Conservation (phyloP, 2,329 filamentous ascomycete species). For the Microsporum canis region DNA sequence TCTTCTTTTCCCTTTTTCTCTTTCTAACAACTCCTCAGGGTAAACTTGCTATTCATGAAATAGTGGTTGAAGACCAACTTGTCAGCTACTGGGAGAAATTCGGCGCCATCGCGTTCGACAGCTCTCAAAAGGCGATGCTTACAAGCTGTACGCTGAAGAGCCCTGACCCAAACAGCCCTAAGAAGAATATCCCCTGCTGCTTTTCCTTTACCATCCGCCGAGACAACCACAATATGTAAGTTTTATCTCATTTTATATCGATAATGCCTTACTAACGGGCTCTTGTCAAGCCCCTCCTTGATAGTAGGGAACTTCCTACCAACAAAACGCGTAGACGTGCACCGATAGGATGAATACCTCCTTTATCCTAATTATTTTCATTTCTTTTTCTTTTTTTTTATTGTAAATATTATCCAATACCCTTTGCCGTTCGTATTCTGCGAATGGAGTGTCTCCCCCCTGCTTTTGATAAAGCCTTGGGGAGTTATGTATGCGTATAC, state of each 20-base stretch:
- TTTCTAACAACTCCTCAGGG: constrained; percentile 48
- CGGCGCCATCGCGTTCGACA: constrained; percentile 91
- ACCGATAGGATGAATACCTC: neutral
- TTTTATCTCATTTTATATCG: neutral
- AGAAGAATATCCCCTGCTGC: constrained; percentile 75
- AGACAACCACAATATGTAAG: constrained; percentile 93
- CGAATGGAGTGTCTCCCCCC: neutral
- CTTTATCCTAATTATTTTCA: neutral
- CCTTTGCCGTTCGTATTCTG: neutral
- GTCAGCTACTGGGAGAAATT: constrained; percentile 99
- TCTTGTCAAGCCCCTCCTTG: constrained; percentile 59
- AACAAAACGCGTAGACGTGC: constrained; percentile 51
- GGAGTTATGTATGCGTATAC: constrained; percentile 1
- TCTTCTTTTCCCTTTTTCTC: constrained; percentile 2
- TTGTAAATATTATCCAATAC: neutral
- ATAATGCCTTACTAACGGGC: neutral
- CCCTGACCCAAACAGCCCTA: constrained; percentile 56
- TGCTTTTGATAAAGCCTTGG: neutral
- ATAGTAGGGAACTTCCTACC: constrained; percentile 97
- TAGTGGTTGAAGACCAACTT: constrained; percentile 85
- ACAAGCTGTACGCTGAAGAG: constrained; percentile 88
- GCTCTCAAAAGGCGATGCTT: constrained; percentile 83
- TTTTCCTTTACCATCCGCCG: constrained; percentile 95
- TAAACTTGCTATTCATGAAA: constrained; percentile 88
- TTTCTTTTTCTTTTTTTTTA: neutral